Evolutionary conservation across 208 protist species (phyloP).

Genomic region (Wallacemonas sp.): DNA sequence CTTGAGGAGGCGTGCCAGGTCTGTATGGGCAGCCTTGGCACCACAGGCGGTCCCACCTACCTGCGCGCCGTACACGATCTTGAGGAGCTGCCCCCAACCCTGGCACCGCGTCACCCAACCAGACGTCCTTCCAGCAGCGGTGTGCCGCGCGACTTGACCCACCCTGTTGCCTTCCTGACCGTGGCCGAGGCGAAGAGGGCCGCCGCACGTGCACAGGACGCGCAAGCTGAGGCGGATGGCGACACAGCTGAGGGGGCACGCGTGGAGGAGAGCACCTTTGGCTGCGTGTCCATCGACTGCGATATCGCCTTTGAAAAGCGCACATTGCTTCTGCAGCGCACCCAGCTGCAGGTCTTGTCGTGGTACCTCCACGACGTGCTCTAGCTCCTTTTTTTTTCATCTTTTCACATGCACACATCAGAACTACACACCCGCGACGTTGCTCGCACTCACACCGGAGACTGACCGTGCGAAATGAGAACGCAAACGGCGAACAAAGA

Average conservation of each 20-base stretch:
- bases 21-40: constrained; percentile 31
- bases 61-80: constrained; percentile 16
- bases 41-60: background rate
- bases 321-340: constrained; percentile 33
- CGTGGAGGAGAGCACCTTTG: constrained; percentile 3
- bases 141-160: background rate
- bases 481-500: too few species aligned
- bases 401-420: background rate
- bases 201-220: background rate
- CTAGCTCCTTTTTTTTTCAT: too few species aligned
- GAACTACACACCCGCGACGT: too few species aligned
- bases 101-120: background rate
- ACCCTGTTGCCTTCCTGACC: constrained; percentile 2
- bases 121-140: background rate
- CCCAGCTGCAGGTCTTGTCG: constrained; percentile 49
- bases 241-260: background rate
- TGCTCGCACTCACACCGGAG: too few species aligned
- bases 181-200: background rate
- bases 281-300: constrained; percentile 73
- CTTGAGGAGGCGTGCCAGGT: constrained; percentile 24
- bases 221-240: background rate
- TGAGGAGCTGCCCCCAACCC: constrained; percentile 25
- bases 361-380: constrained; percentile 23
- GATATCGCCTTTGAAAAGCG: constrained; percentile 64
- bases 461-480: too few species aligned